phyloP scores from a whole-genome alignment of 1,284 basidiomycete species.

The Cutaneotrichosporon sp. region DNA sequence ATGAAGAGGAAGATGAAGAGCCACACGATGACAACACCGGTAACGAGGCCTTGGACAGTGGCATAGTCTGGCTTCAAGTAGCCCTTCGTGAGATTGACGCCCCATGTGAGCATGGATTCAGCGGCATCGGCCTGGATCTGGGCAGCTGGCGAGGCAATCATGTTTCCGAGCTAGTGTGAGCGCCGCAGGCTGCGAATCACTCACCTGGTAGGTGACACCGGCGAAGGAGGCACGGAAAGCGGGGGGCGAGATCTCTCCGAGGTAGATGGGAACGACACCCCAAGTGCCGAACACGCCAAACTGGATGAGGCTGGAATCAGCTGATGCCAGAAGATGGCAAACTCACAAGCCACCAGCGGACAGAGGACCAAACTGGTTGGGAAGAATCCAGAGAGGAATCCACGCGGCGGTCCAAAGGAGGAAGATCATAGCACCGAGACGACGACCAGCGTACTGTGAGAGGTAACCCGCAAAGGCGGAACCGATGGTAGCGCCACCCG shows the following conservation, averaged over 20 bases:
- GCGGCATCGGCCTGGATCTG: conserved; percentile 84
- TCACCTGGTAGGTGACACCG: conserved; percentile 78
- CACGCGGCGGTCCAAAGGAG: conserved; percentile 60
- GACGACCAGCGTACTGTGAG: conserved; percentile 83
- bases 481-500: conserved; percentile 70
- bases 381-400: conserved; percentile 76
- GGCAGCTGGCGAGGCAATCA: conserved; percentile 82
- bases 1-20: conserved; percentile 56
- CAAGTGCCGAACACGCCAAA: conserved; percentile 76
- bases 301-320: conserved; percentile 63
- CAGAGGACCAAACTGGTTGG: conserved; percentile 54
- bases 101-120: conserved; percentile 35
- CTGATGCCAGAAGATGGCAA: conserved; percentile 36
- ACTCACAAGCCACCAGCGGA: conserved; percentile 43
- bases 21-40: conserved; percentile 60
- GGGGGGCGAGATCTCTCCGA: conserved; percentile 77
- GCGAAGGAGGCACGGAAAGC: conserved; percentile 93
- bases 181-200: not conserved
- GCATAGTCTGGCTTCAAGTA: conserved; percentile 68
- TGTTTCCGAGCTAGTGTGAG: conserved; percentile 54
- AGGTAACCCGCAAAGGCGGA: conserved; percentile 73
- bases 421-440: conserved; percentile 58
- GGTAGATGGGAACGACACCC: conserved; percentile 57
- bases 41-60: conserved; percentile 79
- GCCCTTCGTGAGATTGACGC: conserved; percentile 37